phyloP scores from a whole-genome alignment of 108 stramenopile genomes.

The Poteriospumella lacustris region DNA sequence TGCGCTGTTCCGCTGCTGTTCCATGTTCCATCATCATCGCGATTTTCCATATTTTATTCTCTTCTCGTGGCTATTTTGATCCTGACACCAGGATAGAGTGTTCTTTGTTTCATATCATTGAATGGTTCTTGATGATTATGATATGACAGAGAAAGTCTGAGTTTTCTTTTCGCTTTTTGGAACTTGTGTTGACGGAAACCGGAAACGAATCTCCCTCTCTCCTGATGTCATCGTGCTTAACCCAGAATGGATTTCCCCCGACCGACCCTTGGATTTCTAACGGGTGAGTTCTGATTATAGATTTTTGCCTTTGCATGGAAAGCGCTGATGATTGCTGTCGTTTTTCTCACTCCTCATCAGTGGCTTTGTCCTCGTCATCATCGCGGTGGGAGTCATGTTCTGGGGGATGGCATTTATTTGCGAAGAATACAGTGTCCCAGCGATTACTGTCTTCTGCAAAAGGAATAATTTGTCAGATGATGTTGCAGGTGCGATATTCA shows the following conservation, averaged over 20 bases:
- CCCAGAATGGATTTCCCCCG: neutral
- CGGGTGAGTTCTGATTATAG: neutral
- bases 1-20: no score
- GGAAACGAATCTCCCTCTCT: neutral
- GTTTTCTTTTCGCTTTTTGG: no score
- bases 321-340: neutral
- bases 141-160: no score
- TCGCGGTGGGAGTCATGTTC: neutral
- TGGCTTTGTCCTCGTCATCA: neutral
- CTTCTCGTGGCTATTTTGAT: no score
- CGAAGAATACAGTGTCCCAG: slow-evolving; percentile 17
- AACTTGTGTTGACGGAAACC: neutral
- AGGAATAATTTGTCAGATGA: neutral
- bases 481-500: slow-evolving; percentile 12
- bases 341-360: neutral
- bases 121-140: no score
- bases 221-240: neutral
- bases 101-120: no score
- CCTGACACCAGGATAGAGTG: no score
- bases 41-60: no score
- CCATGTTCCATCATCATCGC: no score
- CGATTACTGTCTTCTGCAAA: slow-evolving; percentile 1
- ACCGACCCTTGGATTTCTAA: neutral
- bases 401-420: slow-evolving; percentile 12
- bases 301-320: neutral